Evolutionary conservation across 345 rosid genomes (phyloP), one percentile per base, ranked within the genome.

Genomic region (Salix exigua): DNA sequence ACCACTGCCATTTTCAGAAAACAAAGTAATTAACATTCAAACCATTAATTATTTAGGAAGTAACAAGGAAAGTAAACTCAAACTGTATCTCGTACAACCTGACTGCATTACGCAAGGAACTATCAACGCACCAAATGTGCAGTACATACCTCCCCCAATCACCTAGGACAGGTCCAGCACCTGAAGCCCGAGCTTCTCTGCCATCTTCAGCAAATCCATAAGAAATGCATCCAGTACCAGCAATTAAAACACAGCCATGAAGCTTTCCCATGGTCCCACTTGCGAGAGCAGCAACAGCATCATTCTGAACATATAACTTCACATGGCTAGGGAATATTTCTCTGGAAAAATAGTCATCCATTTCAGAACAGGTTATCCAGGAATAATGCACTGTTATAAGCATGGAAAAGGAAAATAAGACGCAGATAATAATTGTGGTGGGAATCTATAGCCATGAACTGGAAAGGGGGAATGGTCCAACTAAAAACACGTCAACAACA

Each of bases 191-290:
- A 72, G 98, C 99, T 75, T 90, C 93, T 85, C 89, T 88, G 70
- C 99, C 97, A 84, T 87, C 98, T 87, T 89, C 93, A 46, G 92
- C 87, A 74, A 91, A 87, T 67, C 98, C 99, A 88, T 91, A 93
- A 48, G 94, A 90, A 76, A 95, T 95, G 68, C 95, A 87, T 64
- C 98, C 99, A 1, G 96, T 95, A 81, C 99, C 99, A 35, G 99
- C 97, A 78, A 95, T 95, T 37, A 95, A 73, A 75, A 95, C 99
- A 87, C 99, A 95, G 6, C 98, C 99, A 82, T 91, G 93, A 73
- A 93, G 96, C 86, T 90, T 91, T 77, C 99, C 98, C 91, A 90
- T 78, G 61, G 99, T 93, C 71, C 99, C 98, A 84, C 99, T 88
- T 2, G 98, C 97, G 83, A 95, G 75, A 71, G 98, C 99, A 75